These are phyloP conservation scores for Talaromyces pinophilus DNA, from an alignment of 2,329 filamentous ascomycete genomes.

Conservation along the genomic window DNA sequence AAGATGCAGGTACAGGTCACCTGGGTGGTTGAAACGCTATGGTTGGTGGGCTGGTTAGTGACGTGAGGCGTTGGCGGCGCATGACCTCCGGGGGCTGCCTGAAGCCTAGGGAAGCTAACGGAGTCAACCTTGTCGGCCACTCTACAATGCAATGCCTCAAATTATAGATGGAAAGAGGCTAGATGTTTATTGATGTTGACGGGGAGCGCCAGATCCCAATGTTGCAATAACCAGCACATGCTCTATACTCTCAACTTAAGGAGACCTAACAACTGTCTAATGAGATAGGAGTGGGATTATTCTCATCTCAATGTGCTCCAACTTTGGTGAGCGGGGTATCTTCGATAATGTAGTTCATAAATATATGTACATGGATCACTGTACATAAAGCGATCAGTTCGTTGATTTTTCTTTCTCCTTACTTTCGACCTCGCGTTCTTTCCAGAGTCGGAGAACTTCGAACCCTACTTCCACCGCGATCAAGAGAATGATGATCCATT, in stretches of 20 bases:
- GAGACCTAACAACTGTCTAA: background rate
- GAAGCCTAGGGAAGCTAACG: background rate
- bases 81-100: conserved; percentile 10
- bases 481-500: conserved; percentile 93
- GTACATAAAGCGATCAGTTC: conserved; percentile 1
- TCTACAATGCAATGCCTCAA: background rate
- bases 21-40: conserved; percentile 4
- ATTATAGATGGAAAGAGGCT: background rate
- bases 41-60: background rate
- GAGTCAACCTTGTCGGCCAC: background rate
- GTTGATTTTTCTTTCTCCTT: conserved; percentile 21
- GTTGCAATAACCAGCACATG: background rate
- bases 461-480: conserved; percentile 92
- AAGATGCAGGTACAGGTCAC: conserved; percentile 13
- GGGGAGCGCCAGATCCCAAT: background rate
- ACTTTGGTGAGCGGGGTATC: conserved; percentile 22
- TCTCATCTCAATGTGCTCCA: conserved; percentile 4
- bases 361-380: conserved; percentile 9
- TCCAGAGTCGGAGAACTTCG: conserved; percentile 73
- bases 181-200: background rate
- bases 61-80: background rate
- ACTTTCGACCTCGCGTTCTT: conserved; percentile 56
- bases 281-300: background rate
- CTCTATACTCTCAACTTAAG: background rate
- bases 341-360: conserved; percentile 6